phyloP scores from a whole-genome alignment of 225 moss, liverwort and hornwort species.

The Climacium dendroides region DNA sequence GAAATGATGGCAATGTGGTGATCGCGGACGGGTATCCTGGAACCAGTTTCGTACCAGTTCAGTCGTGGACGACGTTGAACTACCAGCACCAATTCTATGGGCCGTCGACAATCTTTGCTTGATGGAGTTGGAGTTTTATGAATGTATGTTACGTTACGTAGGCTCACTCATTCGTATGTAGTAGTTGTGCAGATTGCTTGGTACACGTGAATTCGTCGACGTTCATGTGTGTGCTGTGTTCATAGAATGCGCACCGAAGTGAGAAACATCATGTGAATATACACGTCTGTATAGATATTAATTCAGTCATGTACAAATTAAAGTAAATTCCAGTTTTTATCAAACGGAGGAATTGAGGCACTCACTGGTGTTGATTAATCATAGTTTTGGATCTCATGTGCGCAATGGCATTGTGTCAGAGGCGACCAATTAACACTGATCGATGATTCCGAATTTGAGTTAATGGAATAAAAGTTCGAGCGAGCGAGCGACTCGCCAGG shows the following conservation, averaged over 20 bases:
- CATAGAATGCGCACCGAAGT: background rate
- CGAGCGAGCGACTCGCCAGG: background rate
- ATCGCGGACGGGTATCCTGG: background rate
- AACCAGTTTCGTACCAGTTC: background rate
- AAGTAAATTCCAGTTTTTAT: background rate
- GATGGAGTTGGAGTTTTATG: background rate
- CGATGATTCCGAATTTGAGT: background rate
- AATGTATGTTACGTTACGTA: background rate
- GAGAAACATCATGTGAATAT: background rate
- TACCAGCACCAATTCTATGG: background rate
- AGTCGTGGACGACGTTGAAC: background rate
- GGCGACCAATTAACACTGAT: background rate
- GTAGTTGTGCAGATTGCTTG: slow-evolving; percentile 7
- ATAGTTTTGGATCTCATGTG: background rate
- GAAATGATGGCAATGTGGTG: background rate
- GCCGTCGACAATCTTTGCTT: slow-evolving; percentile 17
- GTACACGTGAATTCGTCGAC: background rate
- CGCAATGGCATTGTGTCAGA: background rate
- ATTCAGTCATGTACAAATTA: background rate
- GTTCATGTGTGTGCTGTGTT: background rate
- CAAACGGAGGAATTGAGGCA: background rate
- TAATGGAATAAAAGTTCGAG: background rate
- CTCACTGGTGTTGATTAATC: background rate
- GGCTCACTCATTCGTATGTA: background rate
- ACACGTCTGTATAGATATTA: background rate